Base-by-base conservation (phyloP, 257 asterid genomes). In the Orobanche coerulescens region DNA sequence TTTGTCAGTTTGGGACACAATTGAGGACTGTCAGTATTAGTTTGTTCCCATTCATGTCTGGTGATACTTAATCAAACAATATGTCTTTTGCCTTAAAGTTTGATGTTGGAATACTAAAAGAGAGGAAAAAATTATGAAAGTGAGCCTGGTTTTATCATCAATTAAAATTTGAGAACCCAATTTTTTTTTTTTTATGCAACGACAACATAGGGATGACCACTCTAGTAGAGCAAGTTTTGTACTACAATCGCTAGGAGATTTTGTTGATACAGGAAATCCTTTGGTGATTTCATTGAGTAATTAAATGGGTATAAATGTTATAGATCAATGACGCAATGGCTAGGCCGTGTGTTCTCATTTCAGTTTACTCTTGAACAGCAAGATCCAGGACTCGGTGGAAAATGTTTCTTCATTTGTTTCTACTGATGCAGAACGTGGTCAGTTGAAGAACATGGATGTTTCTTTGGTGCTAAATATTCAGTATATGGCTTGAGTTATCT, bases 191-290 rank as follows among this genome's bases (percentile, higher is more conserved):
- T 56, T 19, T 69, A 8, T 26, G 25, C 9, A 49, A 49, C 5
- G n/a, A 24, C 34, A 30, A 67, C 52, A 5, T 34, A 0, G 64
- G 5, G 57, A 6, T 18, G 39, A 57, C 12, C 39, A 46, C 12
- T 58, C 47, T 52, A 28, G 24, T 42, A 40, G 48, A 19, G 37
- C 51, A 28, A 24, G 39, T 18, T 37, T 60, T 15, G 4, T 26
- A 36, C 62, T 39, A 7, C 19, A 25, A 24, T 16, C 6, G 24
- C 10, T 23, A 26, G 56, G 39, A 34, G 60, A 23, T 28, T 43
- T 50, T 40, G 61, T 53, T 60, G 58, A 57, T 56, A 44, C 20
- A 24, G 40, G 66, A 58, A 58, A 16, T 61, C 10, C 6, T 22
- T 33, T 31, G 36, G 39, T 9, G 24, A n/a, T n/a, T 34, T 22